Evolutionary conservation across 495 filamentous ascomycete species (phyloP), one percentile per base, ranked within the genome.

Genomic region (Usnea hakonensis): DNA sequence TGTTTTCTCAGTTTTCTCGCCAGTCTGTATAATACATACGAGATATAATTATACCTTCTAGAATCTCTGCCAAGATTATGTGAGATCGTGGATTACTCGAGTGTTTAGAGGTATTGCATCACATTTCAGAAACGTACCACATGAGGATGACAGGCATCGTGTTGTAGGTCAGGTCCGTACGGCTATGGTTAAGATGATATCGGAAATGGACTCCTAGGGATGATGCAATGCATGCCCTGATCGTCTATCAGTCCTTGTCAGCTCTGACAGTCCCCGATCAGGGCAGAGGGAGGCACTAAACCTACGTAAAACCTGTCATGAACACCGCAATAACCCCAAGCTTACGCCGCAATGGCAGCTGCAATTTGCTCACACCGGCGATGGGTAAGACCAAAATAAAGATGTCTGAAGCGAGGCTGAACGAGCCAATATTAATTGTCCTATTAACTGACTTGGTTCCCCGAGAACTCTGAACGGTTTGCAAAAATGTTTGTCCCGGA

Each of bases 341-440:
- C 38, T 65, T 65, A 32, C 59, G 58, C 35, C 35, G 37, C 16
- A 7, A 17, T 19, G 33, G 19, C 32, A 65, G 37, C 21, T 65
- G 58, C 10, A 65, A 52, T 43, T 37, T 16, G 35, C 46, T 50
- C 2, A 65, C 52, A 0, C 52, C 48, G 17, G 52, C 40, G 26
- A 65, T 62, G 14, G 63, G 63, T 38, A 65, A 50, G 13, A 61
- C 30, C 35, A 65, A 37, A 2, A 62, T 65, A 30, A 63, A 65
- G 30, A 65, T 26, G 32, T 65, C 63, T 13, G 62, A 32, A 13
- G 36, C 57, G 1, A 64, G 41, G 36, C 30, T 38, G 5, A 36
- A 36, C 35, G 11, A 11, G 35, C 5, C 11, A 36, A 36, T 36
- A 11, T 36, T 36, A 36, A n/a, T n/a, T 36, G 35, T 11, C 35